A percentile compares a stretch with the other conserved stretches of the same genome.
Evolutionary conservation across 768 basidiomycete species (phyloP).

Genomic region (Boletellus ananiceps): DNA sequence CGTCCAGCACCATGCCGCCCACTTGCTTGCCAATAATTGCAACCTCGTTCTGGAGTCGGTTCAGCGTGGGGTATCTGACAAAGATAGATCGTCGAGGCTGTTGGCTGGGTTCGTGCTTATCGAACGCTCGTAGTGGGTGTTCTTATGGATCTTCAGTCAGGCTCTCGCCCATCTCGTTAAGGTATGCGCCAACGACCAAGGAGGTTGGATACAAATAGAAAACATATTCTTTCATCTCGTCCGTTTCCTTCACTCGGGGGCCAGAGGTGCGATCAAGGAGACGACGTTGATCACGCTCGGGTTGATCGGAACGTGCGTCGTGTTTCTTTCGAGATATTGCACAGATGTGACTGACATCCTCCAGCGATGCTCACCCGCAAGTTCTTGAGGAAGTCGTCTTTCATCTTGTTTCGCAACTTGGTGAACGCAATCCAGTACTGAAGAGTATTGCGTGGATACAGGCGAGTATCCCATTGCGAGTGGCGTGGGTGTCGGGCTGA

Average conservation of each 20-base stretch:
- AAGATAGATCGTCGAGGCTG: conserved; percentile 56
- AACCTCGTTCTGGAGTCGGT: conserved; percentile 36
- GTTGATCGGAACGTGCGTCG: conserved; percentile 41
- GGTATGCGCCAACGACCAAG: conserved; percentile 35
- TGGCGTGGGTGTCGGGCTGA: conserved; percentile 1
- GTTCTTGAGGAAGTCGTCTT: conserved; percentile 56
- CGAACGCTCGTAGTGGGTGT: not conserved
- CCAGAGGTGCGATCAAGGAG: conserved; percentile 51
- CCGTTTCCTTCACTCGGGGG: conserved; percentile 40
- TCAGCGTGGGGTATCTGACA: conserved; percentile 47
- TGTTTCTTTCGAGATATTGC: not conserved
- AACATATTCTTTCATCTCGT: conserved; percentile 44
- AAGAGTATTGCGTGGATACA: conserved; percentile 67
- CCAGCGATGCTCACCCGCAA: conserved; percentile 46
- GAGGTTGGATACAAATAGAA: conserved; percentile 35
- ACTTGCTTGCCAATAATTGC: conserved; percentile 28
- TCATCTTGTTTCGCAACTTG: conserved; percentile 63
- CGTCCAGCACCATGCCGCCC: conserved; percentile 39
- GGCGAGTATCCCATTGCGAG: conserved; percentile 34
- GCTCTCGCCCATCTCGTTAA: conserved; percentile 46
- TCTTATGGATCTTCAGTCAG: conserved; percentile 29
- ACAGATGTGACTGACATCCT: conserved; percentile 5
- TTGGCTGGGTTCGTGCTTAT: conserved; percentile 56
- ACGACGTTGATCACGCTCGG: conserved; percentile 61
- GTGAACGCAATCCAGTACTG: conserved; percentile 61